Percentiles rank a stretch among this genome's conserved stretches.
Evolutionary conservation across 306 rosid species (phyloP).

Genomic region (Castanea crenata): DNA sequence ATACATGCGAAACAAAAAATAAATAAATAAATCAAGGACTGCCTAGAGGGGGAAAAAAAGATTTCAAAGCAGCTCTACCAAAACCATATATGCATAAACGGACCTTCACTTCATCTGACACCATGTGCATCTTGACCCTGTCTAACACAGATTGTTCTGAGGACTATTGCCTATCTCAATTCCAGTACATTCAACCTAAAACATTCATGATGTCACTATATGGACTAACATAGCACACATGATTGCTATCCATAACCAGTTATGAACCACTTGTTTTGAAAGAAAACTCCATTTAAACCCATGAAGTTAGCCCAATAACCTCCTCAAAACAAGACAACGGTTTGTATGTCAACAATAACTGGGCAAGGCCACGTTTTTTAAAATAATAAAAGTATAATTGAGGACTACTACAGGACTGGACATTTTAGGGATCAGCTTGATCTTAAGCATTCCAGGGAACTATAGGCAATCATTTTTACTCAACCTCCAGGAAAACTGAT

Average conservation of each 20-base stretch:
- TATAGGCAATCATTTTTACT: background rate
- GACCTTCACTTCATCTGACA: background rate
- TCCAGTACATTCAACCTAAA: background rate
- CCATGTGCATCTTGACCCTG: conserved; percentile 4
- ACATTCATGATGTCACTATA: background rate
- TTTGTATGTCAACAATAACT: background rate
- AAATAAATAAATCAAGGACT: background rate
- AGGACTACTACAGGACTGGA: background rate
- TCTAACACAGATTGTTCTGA: background rate
- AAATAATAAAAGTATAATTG: background rate
- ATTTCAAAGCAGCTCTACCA: conserved; percentile 6
- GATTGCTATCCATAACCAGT: background rate
- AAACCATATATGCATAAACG: conserved; percentile 6
- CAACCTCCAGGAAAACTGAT: background rate
- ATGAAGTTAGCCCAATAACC: background rate
- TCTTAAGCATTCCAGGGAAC: background rate
- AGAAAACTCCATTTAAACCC: background rate
- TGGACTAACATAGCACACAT: background rate
- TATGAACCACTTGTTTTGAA: background rate
- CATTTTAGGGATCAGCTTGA: background rate
- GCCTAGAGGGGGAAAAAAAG: background rate
- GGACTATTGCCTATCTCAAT: background rate
- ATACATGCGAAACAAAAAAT: background rate
- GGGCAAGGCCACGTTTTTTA: background rate
- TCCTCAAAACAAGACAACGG: background rate